Conservation (phyloP, 2,329 filamentous ascomycete genomes). For the Periconia digitata region DNA sequence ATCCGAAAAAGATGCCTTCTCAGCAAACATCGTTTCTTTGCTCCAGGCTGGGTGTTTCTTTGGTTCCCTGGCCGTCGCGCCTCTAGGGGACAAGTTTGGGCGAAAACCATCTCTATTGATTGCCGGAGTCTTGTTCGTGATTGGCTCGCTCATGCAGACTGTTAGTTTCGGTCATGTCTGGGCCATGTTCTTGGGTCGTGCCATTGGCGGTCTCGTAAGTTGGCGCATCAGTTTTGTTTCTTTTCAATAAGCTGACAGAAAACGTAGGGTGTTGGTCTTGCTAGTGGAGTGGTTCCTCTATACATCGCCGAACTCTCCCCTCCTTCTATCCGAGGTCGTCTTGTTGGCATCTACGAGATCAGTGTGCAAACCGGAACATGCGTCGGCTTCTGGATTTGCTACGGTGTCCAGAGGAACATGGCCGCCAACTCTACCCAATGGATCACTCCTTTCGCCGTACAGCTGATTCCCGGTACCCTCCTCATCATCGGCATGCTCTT, state of each 20-base stretch:
- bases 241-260: slow-evolving; percentile 28
- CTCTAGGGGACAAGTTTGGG: too few relatives aligned
- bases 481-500: slow-evolving; percentile 36
- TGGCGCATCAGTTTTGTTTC: too few relatives aligned
- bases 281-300: slow-evolving; percentile 41
- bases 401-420: slow-evolving; percentile 45
- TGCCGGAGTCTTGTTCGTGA: too few relatives aligned
- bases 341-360: slow-evolving; percentile 68
- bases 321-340: slow-evolving; percentile 63
- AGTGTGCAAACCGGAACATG: slow-evolving; percentile 65
- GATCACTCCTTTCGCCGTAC: slow-evolving; percentile 62
- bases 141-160: too few relatives aligned
- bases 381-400: slow-evolving; percentile 47
- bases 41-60: too few relatives aligned
- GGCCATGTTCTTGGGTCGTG: too few relatives aligned
- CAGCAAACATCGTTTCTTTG: too few relatives aligned
- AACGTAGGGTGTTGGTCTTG: slow-evolving; percentile 41
- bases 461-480: slow-evolving; percentile 45
- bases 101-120: too few relatives aligned
- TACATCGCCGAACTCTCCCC: slow-evolving; percentile 52
- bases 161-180: too few relatives aligned
- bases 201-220: too few relatives aligned
- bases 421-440: slow-evolving; percentile 56
- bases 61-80: too few relatives aligned
- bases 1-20: too few relatives aligned